Conservation (phyloP, 768 basidiomycete genomes). For the Rhodosporidiobolus sp. region DNA sequence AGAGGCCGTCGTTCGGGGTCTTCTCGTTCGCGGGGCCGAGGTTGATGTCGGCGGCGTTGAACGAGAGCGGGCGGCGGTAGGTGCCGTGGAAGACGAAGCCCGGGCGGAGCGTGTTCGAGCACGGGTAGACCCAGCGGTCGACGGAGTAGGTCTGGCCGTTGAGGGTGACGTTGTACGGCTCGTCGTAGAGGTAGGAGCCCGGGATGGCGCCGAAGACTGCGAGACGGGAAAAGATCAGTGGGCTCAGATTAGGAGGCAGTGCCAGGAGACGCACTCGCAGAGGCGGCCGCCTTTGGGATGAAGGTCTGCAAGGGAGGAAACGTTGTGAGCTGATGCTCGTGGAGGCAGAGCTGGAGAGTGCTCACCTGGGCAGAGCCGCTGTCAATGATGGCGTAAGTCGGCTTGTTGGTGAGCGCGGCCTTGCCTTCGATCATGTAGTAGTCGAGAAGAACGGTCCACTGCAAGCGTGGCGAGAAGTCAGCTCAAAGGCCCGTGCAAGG, state of each 20-base stretch:
- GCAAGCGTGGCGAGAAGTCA: not conserved
- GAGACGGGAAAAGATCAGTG: too few species aligned
- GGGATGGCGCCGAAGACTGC: not conserved
- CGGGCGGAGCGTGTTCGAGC: not conserved
- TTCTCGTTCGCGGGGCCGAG: not conserved
- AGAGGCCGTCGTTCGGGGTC: not conserved
- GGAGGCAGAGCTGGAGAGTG: too few species aligned
- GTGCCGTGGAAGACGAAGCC: slow-evolving; percentile 8
- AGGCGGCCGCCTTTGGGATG: not conserved
- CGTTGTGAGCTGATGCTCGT: too few species aligned
- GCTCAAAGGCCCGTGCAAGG: not conserved
- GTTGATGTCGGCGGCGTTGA: not conserved
- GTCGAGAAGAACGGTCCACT: not conserved
- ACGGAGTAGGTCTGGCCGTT: not conserved
- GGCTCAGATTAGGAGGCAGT: not conserved
- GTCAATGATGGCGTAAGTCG: not conserved
- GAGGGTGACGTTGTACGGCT: not conserved
- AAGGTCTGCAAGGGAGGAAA: not conserved
- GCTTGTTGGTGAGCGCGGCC: not conserved
- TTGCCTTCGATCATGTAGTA: too few species aligned
- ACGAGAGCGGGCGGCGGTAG: not conserved
- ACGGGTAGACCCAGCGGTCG: slow-evolving; percentile 9
- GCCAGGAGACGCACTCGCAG: not conserved
- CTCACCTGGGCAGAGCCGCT: not conserved
- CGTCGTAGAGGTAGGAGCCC: not conserved